phyloP scores from a whole-genome alignment of 331 rosid species.

The Quercus tomentella region DNA sequence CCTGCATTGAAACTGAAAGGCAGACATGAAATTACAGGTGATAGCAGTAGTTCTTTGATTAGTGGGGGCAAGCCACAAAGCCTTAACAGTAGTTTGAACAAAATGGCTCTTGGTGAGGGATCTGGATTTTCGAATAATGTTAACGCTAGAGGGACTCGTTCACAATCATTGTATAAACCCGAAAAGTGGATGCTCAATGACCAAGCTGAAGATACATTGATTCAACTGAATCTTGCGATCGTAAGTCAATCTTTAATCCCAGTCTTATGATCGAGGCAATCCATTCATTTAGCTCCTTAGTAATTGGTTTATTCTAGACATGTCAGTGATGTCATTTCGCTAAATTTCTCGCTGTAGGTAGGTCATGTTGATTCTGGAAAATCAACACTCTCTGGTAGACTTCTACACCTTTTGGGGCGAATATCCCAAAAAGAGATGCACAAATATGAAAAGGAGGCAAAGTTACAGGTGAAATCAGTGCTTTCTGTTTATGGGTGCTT shows the following conservation, averaged over 20 bases:
- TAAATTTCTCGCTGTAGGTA: slow-evolving; percentile 54
- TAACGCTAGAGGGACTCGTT: slow-evolving; percentile 30
- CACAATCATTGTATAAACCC: slow-evolving; percentile 48
- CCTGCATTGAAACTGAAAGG: slow-evolving; percentile 41
- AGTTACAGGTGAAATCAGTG: slow-evolving; percentile 52
- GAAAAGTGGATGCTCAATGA: slow-evolving; percentile 96
- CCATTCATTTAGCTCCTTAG: background rate
- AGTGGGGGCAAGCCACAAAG: slow-evolving; percentile 42
- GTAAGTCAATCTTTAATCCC: slow-evolving; percentile 43
- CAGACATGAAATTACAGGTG: slow-evolving; percentile 28
- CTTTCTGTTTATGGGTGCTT: slow-evolving; percentile 19
- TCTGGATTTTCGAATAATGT: slow-evolving; percentile 46
- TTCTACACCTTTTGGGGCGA: slow-evolving; percentile 79
- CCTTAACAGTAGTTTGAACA: slow-evolving; percentile 40
- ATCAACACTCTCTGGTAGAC: slow-evolving; percentile 94
- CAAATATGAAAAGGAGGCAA: slow-evolving; percentile 93
- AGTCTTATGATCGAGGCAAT: slow-evolving; percentile 13
- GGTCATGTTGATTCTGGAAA: slow-evolving; percentile 99
- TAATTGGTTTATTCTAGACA: slow-evolving; percentile 2
- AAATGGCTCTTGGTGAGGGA: slow-evolving; percentile 37
- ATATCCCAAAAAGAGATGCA: slow-evolving; percentile 92
- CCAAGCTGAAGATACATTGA: slow-evolving; percentile 60
- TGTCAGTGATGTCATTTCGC: background rate
- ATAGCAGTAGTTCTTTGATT: slow-evolving; percentile 36
- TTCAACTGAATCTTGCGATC: slow-evolving; percentile 93